Conservation (phyloP, 805 yeast species). For the Wickerhamomyces chaumierensis region DNA sequence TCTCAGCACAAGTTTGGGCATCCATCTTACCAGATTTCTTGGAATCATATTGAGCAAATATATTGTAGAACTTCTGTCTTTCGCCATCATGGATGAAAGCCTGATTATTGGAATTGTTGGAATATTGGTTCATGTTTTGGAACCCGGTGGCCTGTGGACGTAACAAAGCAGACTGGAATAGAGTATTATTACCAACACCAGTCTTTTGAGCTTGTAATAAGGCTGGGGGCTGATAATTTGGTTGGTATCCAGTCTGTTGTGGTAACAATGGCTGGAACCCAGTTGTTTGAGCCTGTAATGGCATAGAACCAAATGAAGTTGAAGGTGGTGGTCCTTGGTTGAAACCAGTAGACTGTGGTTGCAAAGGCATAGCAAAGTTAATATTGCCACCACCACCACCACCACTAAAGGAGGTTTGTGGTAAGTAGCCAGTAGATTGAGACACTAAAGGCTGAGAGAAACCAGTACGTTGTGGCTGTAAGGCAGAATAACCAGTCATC, state of each 20-base stretch:
- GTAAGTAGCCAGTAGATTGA: constrained; percentile 24
- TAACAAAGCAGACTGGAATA: constrained; percentile 23
- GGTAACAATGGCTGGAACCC: constrained; percentile 16
- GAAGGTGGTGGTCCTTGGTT: constrained; percentile 4
- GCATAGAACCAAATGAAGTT: constrained; percentile 4
- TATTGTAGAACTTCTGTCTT: constrained; percentile 73
- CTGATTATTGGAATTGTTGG: constrained; percentile 25
- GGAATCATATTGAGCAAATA: constrained; percentile 82
- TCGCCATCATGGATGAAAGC: constrained; percentile 81
- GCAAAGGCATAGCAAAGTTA: constrained; percentile 15
- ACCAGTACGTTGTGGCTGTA: constrained; percentile 24
- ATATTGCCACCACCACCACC: too few relatives aligned
- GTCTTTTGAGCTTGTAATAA: constrained; percentile 57
- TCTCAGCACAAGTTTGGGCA: constrained; percentile 73
- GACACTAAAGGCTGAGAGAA: constrained; percentile 37
- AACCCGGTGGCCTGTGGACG: constrained; percentile 21
- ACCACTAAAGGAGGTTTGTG: constrained; percentile 30
- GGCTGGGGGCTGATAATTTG: constrained; percentile 14
- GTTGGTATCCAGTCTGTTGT: constrained; percentile 22
- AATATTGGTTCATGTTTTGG: constrained; percentile 17
- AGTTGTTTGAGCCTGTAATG: constrained; percentile 35
- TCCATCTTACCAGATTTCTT: constrained; percentile 55
- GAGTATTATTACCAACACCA: constrained; percentile 33
- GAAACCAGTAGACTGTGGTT: constrained; percentile 19
- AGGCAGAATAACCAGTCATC: constrained; percentile 16